Percentiles rank a stretch among this genome's conserved stretches.
These are phyloP conservation scores for Leucocoprinus sp. DNA, from an alignment of 768 basidiomycete species.

Conservation along the genomic window DNA sequence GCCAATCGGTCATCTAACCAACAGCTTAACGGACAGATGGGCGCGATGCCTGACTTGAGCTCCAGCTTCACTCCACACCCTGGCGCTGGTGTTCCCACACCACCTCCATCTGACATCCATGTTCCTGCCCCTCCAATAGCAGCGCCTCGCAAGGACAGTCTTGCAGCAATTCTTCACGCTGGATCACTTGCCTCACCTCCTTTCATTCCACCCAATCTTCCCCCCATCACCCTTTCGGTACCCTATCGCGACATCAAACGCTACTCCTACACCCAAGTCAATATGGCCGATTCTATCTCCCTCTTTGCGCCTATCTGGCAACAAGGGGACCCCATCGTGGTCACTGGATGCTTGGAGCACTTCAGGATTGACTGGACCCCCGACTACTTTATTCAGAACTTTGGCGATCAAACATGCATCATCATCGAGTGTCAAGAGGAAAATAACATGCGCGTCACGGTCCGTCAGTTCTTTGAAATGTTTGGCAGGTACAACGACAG, in stretches of 20 bases:
- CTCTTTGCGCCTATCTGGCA: conserved; percentile 67
- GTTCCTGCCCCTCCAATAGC: conserved; percentile 2
- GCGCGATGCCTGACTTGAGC: conserved; percentile 8
- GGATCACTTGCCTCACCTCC: conserved; percentile 1
- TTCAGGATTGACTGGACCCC: conserved; percentile 77
- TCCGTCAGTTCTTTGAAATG: conserved; percentile 69
- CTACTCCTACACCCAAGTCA: conserved; percentile 41
- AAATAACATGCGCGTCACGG: conserved; percentile 48
- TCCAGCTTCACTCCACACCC: conserved; percentile 4
- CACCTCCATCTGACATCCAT: conserved; percentile 8
- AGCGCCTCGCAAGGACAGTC: conserved; percentile 4
- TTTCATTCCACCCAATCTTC: conserved; percentile 21
- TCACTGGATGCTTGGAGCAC: conserved; percentile 53
- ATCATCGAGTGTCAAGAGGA: conserved; percentile 83
- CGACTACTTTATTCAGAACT: conserved; percentile 65
- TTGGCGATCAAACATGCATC: conserved; percentile 53
- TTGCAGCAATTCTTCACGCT: not conserved
- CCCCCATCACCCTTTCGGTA: conserved; percentile 22
- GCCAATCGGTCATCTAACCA: not conserved
- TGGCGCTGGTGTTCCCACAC: conserved; percentile 6
- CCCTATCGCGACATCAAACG: conserved; percentile 38
- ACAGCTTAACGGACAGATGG: not conserved
- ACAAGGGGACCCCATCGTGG: conserved; percentile 68
- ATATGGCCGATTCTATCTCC: conserved; percentile 26
- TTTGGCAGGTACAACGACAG: conserved; percentile 65